phyloP scores from a whole-genome alignment of 2,329 filamentous ascomycete genomes.

The Stylonectria norvegica region DNA sequence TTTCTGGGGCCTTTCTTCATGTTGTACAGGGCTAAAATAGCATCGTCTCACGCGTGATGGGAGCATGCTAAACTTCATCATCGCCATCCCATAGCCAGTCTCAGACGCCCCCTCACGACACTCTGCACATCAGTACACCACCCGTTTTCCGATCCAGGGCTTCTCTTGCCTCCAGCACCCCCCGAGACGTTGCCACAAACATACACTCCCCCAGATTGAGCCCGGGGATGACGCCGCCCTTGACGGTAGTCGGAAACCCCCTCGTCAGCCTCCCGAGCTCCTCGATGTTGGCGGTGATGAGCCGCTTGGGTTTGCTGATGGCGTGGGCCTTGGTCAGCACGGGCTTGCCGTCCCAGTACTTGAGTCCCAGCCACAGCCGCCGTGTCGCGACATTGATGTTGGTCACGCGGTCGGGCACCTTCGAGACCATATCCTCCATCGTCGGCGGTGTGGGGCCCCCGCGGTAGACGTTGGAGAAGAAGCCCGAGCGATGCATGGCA shows the following conservation, averaged over 20 bases:
- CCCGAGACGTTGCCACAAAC: constrained; percentile 73
- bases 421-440: constrained; percentile 41
- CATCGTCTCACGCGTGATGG: constrained; percentile 20
- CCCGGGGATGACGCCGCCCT: constrained; percentile 68
- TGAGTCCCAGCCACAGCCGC: constrained; percentile 83
- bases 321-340: constrained; percentile 66
- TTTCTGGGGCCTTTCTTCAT: constrained; percentile 20
- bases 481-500: constrained; percentile 77
- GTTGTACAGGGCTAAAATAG: constrained; percentile 23
- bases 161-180: constrained; percentile 78
- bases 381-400: constrained; percentile 68
- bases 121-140: constrained; percentile 74
- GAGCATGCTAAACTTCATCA: constrained; percentile 8
- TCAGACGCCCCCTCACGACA: constrained; percentile 39
- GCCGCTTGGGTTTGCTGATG: constrained; percentile 71
- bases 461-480: constrained; percentile 76
- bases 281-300: constrained; percentile 61
- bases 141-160: constrained; percentile 77
- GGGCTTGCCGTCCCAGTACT: constrained; percentile 82
- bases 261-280: constrained; percentile 64
- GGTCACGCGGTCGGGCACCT: constrained; percentile 58
- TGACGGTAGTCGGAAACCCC: constrained; percentile 57
- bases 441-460: constrained; percentile 56
- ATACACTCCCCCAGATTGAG: constrained; percentile 78
- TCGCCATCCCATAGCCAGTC: not conserved